Percentiles rank a stretch among this genome's conserved stretches.
These are phyloP conservation scores for Citrus unshiu DNA, from an alignment of 345 rosid genomes.

Conservation along the genomic window DNA sequence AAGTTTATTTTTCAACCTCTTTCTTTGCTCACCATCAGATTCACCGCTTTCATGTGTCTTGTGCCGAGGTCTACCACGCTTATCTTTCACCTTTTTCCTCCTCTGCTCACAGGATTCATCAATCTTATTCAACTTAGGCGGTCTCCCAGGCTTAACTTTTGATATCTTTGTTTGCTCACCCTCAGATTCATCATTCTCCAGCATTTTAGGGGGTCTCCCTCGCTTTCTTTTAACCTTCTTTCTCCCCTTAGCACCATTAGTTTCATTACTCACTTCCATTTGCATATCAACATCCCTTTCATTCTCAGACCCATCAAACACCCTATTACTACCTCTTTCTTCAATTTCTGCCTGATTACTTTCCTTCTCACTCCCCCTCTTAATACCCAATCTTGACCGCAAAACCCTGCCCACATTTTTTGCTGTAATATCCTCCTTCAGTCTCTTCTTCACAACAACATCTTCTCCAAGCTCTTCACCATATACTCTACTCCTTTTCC, in stretches of 20 bases:
- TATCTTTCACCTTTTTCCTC: background rate
- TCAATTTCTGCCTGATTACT: background rate
- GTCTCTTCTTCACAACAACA: slow-evolving; percentile 21
- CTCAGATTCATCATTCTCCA: slow-evolving; percentile 1
- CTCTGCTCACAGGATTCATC: background rate
- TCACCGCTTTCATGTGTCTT: slow-evolving; percentile 11
- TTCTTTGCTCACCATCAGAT: slow-evolving; percentile 5
- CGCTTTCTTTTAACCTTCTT: slow-evolving; percentile 17
- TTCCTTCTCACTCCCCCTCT: slow-evolving; percentile 9
- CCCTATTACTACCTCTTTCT: slow-evolving; percentile 7
- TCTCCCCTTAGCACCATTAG: slow-evolving; percentile 7
- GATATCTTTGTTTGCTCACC: slow-evolving; percentile 6
- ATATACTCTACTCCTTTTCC: slow-evolving; percentile 23
- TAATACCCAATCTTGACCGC: slow-evolving; percentile 38
- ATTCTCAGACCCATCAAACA: slow-evolving; percentile 7
- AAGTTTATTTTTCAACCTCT: slow-evolving; percentile 20
- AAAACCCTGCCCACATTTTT: slow-evolving; percentile 43
- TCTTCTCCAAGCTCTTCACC: slow-evolving; percentile 18
- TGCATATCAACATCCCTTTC: slow-evolving; percentile 7
- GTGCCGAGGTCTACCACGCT: slow-evolving; percentile 22
- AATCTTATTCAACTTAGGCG: slow-evolving; percentile 8
- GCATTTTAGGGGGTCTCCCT: slow-evolving; percentile 32
- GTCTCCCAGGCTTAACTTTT: slow-evolving; percentile 22
- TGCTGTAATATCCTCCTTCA: slow-evolving; percentile 17
- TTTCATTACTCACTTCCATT: slow-evolving; percentile 14